Conservation (phyloP, 805 yeast species). For the Metschnikowia sp. region DNA sequence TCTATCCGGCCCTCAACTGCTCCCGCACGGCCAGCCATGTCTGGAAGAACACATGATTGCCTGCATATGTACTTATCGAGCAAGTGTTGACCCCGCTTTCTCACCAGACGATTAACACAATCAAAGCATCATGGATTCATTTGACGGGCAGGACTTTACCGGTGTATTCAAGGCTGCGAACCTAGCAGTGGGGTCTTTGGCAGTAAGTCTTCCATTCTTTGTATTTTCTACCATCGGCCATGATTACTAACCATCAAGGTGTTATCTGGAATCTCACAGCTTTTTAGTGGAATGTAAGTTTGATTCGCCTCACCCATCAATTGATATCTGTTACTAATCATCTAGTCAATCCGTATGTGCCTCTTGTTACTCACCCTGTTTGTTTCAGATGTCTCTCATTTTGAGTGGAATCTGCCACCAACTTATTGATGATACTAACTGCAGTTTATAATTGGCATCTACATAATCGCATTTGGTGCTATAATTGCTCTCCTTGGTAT, state of each 20-base stretch:
- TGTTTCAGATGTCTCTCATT: not conserved
- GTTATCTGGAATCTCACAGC: slow-evolving; percentile 47
- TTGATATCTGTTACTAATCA: slow-evolving; percentile 20
- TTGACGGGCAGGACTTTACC: slow-evolving; percentile 41
- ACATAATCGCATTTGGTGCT: slow-evolving; percentile 52
- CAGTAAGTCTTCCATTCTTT: slow-evolving; percentile 38
- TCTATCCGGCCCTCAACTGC: too few relatives aligned
- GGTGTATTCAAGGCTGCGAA: slow-evolving; percentile 51
- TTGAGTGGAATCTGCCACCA: not conserved
- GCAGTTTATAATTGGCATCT: slow-evolving; percentile 57
- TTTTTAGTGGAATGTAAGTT: slow-evolving; percentile 48
- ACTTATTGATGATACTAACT: slow-evolving; percentile 19
- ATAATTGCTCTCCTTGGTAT: slow-evolving; percentile 48
- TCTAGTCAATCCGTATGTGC: slow-evolving; percentile 34
- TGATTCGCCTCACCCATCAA: too few relatives aligned
- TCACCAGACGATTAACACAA: too few relatives aligned
- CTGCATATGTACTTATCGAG: not conserved
- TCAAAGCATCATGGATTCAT: slow-evolving; percentile 34
- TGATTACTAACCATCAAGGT: slow-evolving; percentile 28
- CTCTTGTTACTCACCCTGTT: not conserved
- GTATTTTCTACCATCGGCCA: not conserved
- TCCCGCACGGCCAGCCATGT: too few relatives aligned
- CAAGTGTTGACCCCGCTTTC: not conserved
- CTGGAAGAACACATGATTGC: not conserved
- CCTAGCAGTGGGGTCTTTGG: slow-evolving; percentile 49